Evolutionary conservation across 1,284 basidiomycete genomes (phyloP).

Genomic region (Ceratobasidium sp.): DNA sequence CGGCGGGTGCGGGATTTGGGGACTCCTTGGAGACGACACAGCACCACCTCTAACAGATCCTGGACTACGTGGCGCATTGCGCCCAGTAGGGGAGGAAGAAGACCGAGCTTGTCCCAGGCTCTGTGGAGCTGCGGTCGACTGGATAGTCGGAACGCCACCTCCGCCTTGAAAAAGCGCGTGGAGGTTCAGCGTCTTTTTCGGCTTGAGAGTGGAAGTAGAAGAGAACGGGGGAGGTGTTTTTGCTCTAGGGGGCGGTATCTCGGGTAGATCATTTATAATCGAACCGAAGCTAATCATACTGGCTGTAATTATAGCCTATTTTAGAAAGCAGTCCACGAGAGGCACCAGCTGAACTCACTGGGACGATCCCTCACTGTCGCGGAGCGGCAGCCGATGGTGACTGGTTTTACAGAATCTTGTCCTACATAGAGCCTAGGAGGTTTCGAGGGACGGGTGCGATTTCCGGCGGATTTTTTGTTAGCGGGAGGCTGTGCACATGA

Average conservation of each 20-base stretch:
- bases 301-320: not conserved
- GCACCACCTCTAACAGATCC: slow-evolving; percentile 3
- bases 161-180: slow-evolving; percentile 53
- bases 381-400: slow-evolving; percentile 9
- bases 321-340: not conserved
- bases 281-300: slow-evolving; percentile 36
- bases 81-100: not conserved
- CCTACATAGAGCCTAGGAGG: slow-evolving; percentile 14
- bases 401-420: slow-evolving; percentile 25
- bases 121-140: slow-evolving; percentile 14
- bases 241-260: not conserved
- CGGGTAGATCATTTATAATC: slow-evolving; percentile 11
- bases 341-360: not conserved
- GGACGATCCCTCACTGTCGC: slow-evolving; percentile 19
- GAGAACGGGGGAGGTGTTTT: not conserved
- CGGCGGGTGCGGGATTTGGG: slow-evolving; percentile 46
- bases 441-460: slow-evolving; percentile 26
- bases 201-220: slow-evolving; percentile 20
- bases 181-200: slow-evolving; percentile 52
- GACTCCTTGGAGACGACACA: slow-evolving; percentile 46
- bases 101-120: slow-evolving; percentile 19
- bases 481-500: slow-evolving; percentile 42
- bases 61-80: not conserved
- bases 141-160: slow-evolving; percentile 22
- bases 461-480: slow-evolving; percentile 19